phyloP scores from a whole-genome alignment of 2,329 filamentous ascomycete species.

The Aspergillus quadricinctus region DNA sequence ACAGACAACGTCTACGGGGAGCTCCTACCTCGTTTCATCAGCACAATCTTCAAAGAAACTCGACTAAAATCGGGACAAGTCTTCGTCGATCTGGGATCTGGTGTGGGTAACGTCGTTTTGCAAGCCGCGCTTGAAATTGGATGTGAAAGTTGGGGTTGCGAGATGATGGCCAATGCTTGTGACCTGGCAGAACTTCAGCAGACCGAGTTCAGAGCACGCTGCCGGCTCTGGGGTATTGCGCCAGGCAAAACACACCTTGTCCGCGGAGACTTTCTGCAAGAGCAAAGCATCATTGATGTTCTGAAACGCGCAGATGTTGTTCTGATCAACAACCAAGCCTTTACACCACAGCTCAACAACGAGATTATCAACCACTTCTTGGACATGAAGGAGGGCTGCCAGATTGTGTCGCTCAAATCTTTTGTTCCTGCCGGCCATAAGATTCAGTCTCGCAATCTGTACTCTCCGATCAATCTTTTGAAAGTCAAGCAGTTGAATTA shows the following conservation, averaged over 20 bases:
- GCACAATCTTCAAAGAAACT: constrained; percentile 73
- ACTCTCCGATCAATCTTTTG: constrained; percentile 77
- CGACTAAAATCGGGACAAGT: constrained; percentile 76
- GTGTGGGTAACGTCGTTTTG: constrained; percentile 91
- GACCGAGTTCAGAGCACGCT: constrained; percentile 77
- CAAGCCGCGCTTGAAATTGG: constrained; percentile 91
- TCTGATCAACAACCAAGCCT: constrained; percentile 96
- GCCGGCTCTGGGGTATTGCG: constrained; percentile 80
- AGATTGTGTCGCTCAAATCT: constrained; percentile 85
- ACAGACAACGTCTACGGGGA: constrained; percentile 95
- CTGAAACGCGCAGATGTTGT: constrained; percentile 89
- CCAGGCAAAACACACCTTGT: constrained; percentile 76
- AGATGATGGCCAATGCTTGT: constrained; percentile 90
- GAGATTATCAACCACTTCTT: constrained; percentile 83
- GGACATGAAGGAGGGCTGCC: constrained; percentile 84
- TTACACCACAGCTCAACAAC: constrained; percentile 81
- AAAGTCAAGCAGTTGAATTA: constrained; percentile 70
- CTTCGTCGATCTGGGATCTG: constrained; percentile 92
- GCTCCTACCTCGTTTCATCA: constrained; percentile 77
- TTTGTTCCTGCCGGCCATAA: constrained; percentile 80
- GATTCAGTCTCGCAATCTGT: constrained; percentile 67
- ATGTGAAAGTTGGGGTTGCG: constrained; percentile 92
- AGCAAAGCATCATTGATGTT: constrained; percentile 63
- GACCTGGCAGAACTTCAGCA: constrained; percentile 75
- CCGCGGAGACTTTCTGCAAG: constrained; percentile 77